phyloP scores from a whole-genome alignment of 2,329 filamentous ascomycete species.

The Neurospora sp. region DNA sequence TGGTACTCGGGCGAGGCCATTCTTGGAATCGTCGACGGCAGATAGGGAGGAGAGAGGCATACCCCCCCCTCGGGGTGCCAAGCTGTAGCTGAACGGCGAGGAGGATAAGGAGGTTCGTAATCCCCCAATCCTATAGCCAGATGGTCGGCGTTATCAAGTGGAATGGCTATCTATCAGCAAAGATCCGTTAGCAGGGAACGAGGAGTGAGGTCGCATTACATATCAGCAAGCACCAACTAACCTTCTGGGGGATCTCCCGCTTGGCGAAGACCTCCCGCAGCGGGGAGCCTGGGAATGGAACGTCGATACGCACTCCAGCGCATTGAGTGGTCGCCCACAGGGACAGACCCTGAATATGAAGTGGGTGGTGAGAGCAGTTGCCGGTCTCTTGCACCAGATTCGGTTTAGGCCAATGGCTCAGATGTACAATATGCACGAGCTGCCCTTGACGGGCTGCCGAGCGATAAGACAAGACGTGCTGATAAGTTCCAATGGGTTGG shows the following conservation, averaged over 20 bases:
- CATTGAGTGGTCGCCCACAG: no score
- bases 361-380: not conserved
- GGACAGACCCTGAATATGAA: not conserved
- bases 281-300: no score
- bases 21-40: not conserved
- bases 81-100: not conserved
- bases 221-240: not conserved
- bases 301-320: no score
- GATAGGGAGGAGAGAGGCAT: not conserved
- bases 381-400: not conserved
- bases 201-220: not conserved
- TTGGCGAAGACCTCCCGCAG: not conserved
- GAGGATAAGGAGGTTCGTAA: not conserved
- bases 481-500: not conserved
- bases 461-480: not conserved
- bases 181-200: not conserved
- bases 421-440: not conserved
- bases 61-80: not conserved
- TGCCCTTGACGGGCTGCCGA: no score
- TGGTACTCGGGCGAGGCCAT: not conserved
- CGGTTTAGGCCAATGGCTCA: not conserved
- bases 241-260: not conserved
- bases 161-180: not conserved
- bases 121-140: not conserved
- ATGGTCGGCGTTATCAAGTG: not conserved